phyloP scores from a whole-genome alignment of 169 alveolate species.

The Plasmodium reichenowi region DNA sequence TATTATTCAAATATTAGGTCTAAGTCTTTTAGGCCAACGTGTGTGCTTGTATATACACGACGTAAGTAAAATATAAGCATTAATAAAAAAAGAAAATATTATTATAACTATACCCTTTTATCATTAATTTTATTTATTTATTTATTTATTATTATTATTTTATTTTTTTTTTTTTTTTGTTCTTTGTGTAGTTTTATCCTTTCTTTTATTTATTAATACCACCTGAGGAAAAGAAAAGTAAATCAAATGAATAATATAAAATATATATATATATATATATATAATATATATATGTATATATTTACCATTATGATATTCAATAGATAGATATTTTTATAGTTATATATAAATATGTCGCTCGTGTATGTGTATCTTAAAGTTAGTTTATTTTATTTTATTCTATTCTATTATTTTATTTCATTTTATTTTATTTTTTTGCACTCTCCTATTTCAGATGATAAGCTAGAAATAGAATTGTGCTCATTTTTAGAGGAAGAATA shows the following conservation, averaged over 20 bases:
- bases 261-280: conserved; percentile 1
- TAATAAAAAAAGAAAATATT: conserved; percentile 5
- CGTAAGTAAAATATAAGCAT: conserved; percentile 13
- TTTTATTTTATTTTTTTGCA: background rate
- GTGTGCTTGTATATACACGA: conserved; percentile 70
- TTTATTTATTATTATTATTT: no score
- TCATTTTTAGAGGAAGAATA: conserved; percentile 58
- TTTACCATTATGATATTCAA: no score
- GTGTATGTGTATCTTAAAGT: background rate
- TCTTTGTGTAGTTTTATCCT: conserved; percentile 42
- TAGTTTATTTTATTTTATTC: no score
- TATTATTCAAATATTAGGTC: conserved; percentile 65
- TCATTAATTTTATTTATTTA: background rate
- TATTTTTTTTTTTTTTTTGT: no score
- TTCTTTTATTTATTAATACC: conserved; percentile 65
- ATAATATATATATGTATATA: background rate
- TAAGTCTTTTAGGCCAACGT: conserved; percentile 49
- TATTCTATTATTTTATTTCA: background rate
- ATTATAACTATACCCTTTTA: background rate
- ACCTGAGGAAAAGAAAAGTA: conserved; percentile 63
- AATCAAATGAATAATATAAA: conserved; percentile 13
- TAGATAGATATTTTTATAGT: no score
- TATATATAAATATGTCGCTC: no score
- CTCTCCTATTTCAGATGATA: conserved; percentile 4
- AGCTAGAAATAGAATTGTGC: conserved; percentile 41